Evolutionary conservation across 495 filamentous ascomycete species (phyloP).

Genomic region (Glutinoglossum americanum): DNA sequence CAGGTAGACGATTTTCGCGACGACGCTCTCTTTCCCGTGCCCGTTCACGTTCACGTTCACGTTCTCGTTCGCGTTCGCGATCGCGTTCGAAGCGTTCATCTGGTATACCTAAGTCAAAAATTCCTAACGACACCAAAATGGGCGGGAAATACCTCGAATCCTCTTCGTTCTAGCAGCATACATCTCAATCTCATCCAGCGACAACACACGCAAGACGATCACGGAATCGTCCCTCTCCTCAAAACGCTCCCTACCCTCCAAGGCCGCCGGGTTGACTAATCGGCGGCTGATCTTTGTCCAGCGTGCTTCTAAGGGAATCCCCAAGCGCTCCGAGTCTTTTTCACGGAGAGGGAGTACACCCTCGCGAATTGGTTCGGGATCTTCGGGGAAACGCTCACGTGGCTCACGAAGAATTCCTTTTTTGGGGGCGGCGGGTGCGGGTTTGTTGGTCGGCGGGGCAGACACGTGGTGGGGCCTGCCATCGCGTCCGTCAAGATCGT

Average conservation of each 20-base stretch:
- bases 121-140: background rate
- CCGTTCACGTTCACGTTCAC: slow-evolving; percentile 14
- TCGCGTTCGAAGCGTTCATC: slow-evolving; percentile 15
- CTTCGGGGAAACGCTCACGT: slow-evolving; percentile 55
- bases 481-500: background rate
- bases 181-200: slow-evolving; percentile 60
- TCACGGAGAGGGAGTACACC: slow-evolving; percentile 80
- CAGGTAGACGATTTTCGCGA: background rate
- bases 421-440: slow-evolving; percentile 22
- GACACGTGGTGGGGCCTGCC: background rate
- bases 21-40: background rate
- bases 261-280: slow-evolving; percentile 62
- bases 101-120: background rate
- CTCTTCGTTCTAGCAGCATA: slow-evolving; percentile 53
- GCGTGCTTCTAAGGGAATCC: slow-evolving; percentile 53
- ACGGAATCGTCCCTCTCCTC: slow-evolving; percentile 71
- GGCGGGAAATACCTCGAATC: slow-evolving; percentile 6
- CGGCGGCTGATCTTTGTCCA: slow-evolving; percentile 80
- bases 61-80: slow-evolving; percentile 11
- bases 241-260: slow-evolving; percentile 43
- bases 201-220: slow-evolving; percentile 61
- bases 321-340: slow-evolving; percentile 8
- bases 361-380: slow-evolving; percentile 55
- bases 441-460: slow-evolving; percentile 25
- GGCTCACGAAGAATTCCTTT: slow-evolving; percentile 56